Base-by-base conservation (phyloP, 768 basidiomycete genomes). In the Boletus patriciae region DNA sequence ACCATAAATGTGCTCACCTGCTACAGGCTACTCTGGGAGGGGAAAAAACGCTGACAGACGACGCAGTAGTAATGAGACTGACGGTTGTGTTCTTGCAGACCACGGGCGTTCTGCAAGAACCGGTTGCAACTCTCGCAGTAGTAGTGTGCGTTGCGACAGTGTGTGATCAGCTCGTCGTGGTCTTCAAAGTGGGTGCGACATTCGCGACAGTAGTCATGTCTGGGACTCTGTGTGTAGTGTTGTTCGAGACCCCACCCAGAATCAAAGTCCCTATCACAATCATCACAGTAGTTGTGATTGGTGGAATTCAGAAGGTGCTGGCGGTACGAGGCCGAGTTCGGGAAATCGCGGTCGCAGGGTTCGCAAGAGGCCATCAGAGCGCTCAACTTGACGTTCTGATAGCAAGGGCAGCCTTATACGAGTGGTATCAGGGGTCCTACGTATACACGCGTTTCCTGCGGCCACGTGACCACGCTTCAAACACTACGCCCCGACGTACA, bases 201-300 rank as follows among this genome's bases (percentile, higher is more conserved):
- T 19, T 61, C 40, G 54, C 79, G 78, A 66, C 87, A 88, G 56
- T 80, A 87, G 40, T 66, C 13, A 52, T 86, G 86, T 0, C 12
- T 27, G 7, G 72, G 69, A 63, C 80, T 83, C 51, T 83, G 76
- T 23, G 79, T 73, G 60, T 69, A 84, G 65, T 88, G 86, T 54
- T 83, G 74, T 54, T 70, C 73, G 55, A 82, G 77, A 0, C 63
- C 77, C 1, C 0, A 4, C 59, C 58, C 59, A 0, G 78, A 65
- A 0, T 60, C 4, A 63, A 85, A 86, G 59, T 85, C 83, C 10
- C 34, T 27, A 0, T 74, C 48, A 59, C 85, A 87, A 11, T 71
- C 62, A 12, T 68, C 5, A 62, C 86, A 87, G 37, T 73, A 29
- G 57, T 79, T 57, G 55, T 86, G 85, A 6, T 16, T 42, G 4